phyloP scores from a whole-genome alignment of 345 rosid genomes.

The Isatis tinctoria region DNA sequence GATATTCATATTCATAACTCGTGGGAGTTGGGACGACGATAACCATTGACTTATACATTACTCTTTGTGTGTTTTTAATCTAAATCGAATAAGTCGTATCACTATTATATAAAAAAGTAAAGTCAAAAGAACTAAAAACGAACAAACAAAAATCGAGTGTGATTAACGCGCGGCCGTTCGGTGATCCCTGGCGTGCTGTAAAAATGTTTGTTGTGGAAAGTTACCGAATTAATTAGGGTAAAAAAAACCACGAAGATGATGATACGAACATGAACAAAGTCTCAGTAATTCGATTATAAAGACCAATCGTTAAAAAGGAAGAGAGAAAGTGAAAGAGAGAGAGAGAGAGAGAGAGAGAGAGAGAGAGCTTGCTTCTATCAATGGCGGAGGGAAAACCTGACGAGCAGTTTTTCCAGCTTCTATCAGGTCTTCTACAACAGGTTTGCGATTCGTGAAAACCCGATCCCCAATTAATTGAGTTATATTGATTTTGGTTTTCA shows the following conservation, averaged over 20 bases:
- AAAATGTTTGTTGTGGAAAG: not conserved
- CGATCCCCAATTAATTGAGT: not conserved
- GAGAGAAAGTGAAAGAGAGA: conserved; percentile 3
- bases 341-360: not conserved
- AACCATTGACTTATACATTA: not conserved
- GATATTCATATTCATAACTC: not conserved
- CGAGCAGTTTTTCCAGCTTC: conserved; percentile 65
- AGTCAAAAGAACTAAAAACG: not conserved
- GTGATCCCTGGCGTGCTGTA: not conserved
- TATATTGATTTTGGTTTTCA: not conserved
- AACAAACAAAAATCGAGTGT: not conserved
- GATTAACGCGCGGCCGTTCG: not conserved
- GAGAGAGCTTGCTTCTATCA: not conserved
- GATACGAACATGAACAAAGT: no score
- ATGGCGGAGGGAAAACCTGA: conserved; percentile 49
- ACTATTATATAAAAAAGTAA: not conserved
- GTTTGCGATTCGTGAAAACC: conserved; percentile 10
- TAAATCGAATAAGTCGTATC: not conserved
- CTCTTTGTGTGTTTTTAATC: not conserved
- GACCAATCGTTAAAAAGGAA: no score
- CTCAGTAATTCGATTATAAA: not conserved
- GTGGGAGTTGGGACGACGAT: not conserved
- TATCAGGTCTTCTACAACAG: conserved; percentile 70
- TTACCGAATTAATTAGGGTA: not conserved
- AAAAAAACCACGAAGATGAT: not conserved